A percentile compares a stretch with the other conserved stretches of the same genome.
Evolutionary conservation across 306 rosid genomes (phyloP).

Genomic region (Castanea crenata): DNA sequence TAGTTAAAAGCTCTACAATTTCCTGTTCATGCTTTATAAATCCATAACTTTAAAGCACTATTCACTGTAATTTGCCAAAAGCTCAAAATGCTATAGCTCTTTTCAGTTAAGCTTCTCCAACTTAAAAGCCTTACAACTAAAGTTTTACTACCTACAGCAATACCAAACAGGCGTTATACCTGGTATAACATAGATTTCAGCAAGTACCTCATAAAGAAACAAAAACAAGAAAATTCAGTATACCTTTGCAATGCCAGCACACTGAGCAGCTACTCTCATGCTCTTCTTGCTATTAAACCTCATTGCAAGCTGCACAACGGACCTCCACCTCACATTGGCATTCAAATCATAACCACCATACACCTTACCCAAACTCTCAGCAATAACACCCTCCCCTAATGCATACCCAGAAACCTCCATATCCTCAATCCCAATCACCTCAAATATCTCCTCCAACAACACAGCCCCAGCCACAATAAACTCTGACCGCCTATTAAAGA

Average conservation of each 20-base stretch:
- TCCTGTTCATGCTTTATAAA: too few species aligned
- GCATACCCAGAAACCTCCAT: constrained; percentile 40
- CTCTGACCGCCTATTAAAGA: constrained; percentile 30
- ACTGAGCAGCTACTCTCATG: constrained; percentile 29
- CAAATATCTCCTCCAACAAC: constrained; percentile 37
- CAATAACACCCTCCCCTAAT: constrained; percentile 38
- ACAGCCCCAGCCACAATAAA: constrained; percentile 39
- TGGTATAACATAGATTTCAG: neutral
- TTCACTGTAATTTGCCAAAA: too few species aligned
- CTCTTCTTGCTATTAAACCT: constrained; percentile 32
- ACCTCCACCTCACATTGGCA: constrained; percentile 26
- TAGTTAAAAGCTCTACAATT: too few species aligned
- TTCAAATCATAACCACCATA: constrained; percentile 8
- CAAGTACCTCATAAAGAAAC: neutral
- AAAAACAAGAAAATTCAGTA: neutral
- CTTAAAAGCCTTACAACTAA: too few species aligned
- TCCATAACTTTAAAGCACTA: too few species aligned
- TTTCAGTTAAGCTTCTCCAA: too few species aligned
- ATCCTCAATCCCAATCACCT: constrained; percentile 30
- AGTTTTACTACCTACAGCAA: neutral
- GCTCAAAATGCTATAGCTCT: too few species aligned
- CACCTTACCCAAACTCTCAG: constrained; percentile 15
- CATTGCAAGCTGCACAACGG: constrained; percentile 27
- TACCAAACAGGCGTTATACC: neutral
- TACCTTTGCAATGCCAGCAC: constrained; percentile 35